phyloP scores from a whole-genome alignment of 176 grass and related monocot genomes.

The Carex littledalei region DNA sequence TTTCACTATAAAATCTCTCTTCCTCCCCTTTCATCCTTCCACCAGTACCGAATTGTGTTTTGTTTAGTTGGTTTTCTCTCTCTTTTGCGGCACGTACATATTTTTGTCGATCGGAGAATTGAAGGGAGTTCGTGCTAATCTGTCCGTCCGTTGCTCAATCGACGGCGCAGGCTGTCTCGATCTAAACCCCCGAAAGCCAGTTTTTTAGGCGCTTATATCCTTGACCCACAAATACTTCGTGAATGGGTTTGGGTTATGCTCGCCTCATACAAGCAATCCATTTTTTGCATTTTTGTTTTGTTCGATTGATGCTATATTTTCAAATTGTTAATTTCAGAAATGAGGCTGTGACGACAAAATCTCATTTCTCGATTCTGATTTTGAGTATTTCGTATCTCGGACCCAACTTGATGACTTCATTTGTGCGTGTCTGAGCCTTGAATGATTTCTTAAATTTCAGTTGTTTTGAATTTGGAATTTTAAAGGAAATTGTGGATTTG shows the following conservation, averaged over 20 bases:
- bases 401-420: constrained; percentile 55
- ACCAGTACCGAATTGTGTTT: not conserved
- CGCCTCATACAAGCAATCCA: constrained; percentile 3
- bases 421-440: constrained; percentile 73
- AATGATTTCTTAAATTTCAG: not conserved
- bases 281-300: not conserved
- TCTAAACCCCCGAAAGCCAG: constrained; percentile 22
- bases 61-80: not conserved
- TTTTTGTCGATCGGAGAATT: not conserved
- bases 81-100: not conserved
- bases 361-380: constrained; percentile 33
- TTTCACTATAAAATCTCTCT: not conserved
- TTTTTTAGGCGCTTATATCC: constrained; percentile 16
- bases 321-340: constrained; percentile 5
- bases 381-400: constrained; percentile 18
- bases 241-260: constrained; percentile 38
- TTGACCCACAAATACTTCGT: not conserved
- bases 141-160: constrained; percentile 15
- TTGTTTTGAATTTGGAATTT: not conserved
- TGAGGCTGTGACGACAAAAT: constrained; percentile 54
- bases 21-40: no score
- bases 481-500: not conserved
- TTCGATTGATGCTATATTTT: not conserved
- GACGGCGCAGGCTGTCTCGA: not conserved
- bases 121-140: constrained; percentile 10